Base-by-base conservation (phyloP, 129 eudicot species). In the Escallonia herrerae region DNA sequence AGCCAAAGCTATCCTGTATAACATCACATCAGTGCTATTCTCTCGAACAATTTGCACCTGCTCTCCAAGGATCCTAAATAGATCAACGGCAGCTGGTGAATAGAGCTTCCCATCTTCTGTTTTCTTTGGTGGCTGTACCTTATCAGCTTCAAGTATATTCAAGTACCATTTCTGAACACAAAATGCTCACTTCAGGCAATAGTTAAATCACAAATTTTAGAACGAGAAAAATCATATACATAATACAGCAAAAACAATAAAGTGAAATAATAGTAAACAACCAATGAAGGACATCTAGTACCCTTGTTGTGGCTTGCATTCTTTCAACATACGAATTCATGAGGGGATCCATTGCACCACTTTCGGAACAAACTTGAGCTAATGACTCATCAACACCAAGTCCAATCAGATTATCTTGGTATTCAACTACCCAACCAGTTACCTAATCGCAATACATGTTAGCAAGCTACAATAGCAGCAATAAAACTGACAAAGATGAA, bases 261-360 rank as follows among this genome's bases (percentile, higher is more conserved):
- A 68, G 4, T 13, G 48, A 5, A 47, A 42, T 22, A 47, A 39
- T 10, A 59, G 54, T 7, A 43, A 49, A 5, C 67, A 64, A 39
- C 7, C 22, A 49, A 64, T 49, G 43, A 44, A n/a, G 44, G 11
- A 13, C 43, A 40, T 69, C 47, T 49, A 40, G 11, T 85, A 89
- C 99, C 87, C 78, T 79, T 64, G 96, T 93, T 74, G 96, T 89
- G 63, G 96, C 99, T 76, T 93, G 95, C 99, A 93, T 93, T 83
- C 99, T 82, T 77, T 89, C 96, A 75, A 93, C 96, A 78, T 93
- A 93, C 22, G 99, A 84, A 80, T 93, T 91, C 99, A 93, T 93
- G 5, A 93, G 85, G 44, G 99, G 99, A 82, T 93, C 99, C 99
- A 93, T 93, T 49, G 99, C 95, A 74, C 99, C 99, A 64, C 99